These are phyloP conservation scores for Remersonia thermophila DNA, from an alignment of 2,329 filamentous ascomycete species.

Conservation along the genomic window DNA sequence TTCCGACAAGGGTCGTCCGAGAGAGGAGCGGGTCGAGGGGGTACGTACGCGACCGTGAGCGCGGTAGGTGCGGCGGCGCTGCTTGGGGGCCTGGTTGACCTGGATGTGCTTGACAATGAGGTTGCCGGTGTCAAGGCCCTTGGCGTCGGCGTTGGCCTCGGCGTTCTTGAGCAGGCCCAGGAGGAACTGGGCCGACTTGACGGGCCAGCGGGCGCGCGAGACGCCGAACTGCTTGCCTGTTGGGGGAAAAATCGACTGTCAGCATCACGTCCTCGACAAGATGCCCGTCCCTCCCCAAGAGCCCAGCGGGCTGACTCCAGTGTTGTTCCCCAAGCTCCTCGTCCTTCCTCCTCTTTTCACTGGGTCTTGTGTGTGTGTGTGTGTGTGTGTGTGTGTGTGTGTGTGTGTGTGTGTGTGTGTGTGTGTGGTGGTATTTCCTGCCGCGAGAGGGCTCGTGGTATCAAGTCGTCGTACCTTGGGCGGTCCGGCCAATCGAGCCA, in stretches of 20 bases:
- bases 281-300: too few species aligned
- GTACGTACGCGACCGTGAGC: conserved; percentile 95
- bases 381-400: too few species aligned
- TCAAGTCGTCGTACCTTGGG: conserved; percentile 70
- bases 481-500: conserved; percentile 86
- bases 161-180: conserved; percentile 95
- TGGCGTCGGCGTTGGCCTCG: conserved; percentile 91
- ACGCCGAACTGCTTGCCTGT: conserved; percentile 98
- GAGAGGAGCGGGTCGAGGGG: background rate
- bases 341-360: background rate
- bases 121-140: conserved; percentile 95
- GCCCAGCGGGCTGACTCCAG: background rate
- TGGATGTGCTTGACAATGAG: conserved; percentile 99
- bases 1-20: background rate
- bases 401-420: too few species aligned
- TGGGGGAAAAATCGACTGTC: too few species aligned
- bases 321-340: background rate
- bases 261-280: too few species aligned
- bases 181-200: conserved; percentile 98
- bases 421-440: too few species aligned
- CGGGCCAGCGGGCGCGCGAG: conserved; percentile 94
- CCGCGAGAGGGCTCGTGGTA: too few species aligned
- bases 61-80: conserved; percentile 98
- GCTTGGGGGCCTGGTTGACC: conserved; percentile 99
- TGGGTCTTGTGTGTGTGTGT: too few species aligned